A percentile compares a stretch with the other conserved stretches of the same genome.
These are phyloP conservation scores for Zizania latifolia DNA, from an alignment of 176 grass and related monocot species.

Conservation along the genomic window DNA sequence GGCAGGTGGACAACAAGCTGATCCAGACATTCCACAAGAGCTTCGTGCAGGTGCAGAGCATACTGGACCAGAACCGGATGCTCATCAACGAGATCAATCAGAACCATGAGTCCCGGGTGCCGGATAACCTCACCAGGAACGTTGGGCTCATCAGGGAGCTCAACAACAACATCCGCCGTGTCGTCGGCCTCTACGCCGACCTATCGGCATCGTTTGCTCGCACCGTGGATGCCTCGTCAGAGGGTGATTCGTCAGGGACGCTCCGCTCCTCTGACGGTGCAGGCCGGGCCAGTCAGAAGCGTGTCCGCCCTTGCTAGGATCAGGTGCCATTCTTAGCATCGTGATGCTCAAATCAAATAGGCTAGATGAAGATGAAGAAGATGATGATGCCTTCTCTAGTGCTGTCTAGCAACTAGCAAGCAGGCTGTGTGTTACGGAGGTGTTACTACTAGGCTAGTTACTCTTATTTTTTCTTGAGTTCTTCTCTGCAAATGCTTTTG, in stretches of 20 bases:
- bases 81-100: slow-evolving; percentile 87
- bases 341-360: neutral
- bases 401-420: slow-evolving; percentile 14
- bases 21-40: slow-evolving; percentile 79
- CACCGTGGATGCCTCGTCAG: slow-evolving; percentile 52
- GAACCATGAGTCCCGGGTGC: slow-evolving; percentile 63
- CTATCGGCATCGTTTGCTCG: slow-evolving; percentile 58
- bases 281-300: slow-evolving; percentile 33
- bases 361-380: neutral
- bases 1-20: slow-evolving; percentile 46
- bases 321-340: neutral
- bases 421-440: neutral
- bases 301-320: slow-evolving; percentile 34
- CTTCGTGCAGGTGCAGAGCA: slow-evolving; percentile 79
- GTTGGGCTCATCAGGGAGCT: slow-evolving; percentile 77
- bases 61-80: slow-evolving; percentile 73
- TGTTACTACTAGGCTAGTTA: slow-evolving; percentile 20
- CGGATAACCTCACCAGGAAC: slow-evolving; percentile 60
- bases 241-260: slow-evolving; percentile 60
- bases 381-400: neutral
- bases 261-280: slow-evolving; percentile 28
- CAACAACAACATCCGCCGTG: slow-evolving; percentile 81
- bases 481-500: slow-evolving; percentile 20
- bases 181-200: slow-evolving; percentile 68
- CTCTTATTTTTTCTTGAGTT: slow-evolving; percentile 7